Base-by-base conservation (phyloP, 164 flowering plant genomes). In the Kalanchoe fedtschenkoi region DNA sequence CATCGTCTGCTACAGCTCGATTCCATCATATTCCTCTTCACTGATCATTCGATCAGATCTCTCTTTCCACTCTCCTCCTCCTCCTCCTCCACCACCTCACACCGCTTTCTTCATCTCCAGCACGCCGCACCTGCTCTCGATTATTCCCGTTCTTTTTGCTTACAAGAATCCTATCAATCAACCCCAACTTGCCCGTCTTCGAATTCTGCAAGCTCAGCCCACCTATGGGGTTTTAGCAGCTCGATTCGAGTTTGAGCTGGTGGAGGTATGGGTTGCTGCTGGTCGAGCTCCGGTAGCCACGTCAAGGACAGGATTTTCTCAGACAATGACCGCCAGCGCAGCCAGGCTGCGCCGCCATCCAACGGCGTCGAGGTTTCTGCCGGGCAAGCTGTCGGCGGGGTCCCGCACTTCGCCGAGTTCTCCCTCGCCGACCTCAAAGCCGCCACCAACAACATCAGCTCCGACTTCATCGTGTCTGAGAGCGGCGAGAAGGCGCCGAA, bases 401-500 rank as follows among this genome's bases (percentile, higher is more conserved):
- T 72, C 11, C 80, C 83, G 14, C 51, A 68, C 6, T 87, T 87
- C 70, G 66, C 76, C 3, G 81, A 83, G 78, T 90, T 80, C 74
- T 79, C 83, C 0, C 68, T 86, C 2, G 38, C 90, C 22, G 97
- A 90, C 71, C 79, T 90, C 16, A 87, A 75, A 69, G 72, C 86
- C 5, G 97, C 97, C 58, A 90, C 97, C 29, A 78, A 81, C 65
- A 81, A 81, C 74, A 87, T 90, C 75, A 84, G 86, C 77, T 69
- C 91, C 22, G 95, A 88, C 26, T 68, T 37, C 63, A 90, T 90
- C 61, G 97, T 90, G 28, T 90, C 97, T 28, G 95, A 86, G 72
- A 73, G 91, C 71, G 97, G 95, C 6, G 95, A 86, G 55, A 90
- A 81, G 59, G 92, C 95, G 21, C 93, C 95, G 19, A 89, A 89